These are phyloP conservation scores for Salix dunnii DNA, from an alignment of 345 rosid species.

Conservation along the genomic window DNA sequence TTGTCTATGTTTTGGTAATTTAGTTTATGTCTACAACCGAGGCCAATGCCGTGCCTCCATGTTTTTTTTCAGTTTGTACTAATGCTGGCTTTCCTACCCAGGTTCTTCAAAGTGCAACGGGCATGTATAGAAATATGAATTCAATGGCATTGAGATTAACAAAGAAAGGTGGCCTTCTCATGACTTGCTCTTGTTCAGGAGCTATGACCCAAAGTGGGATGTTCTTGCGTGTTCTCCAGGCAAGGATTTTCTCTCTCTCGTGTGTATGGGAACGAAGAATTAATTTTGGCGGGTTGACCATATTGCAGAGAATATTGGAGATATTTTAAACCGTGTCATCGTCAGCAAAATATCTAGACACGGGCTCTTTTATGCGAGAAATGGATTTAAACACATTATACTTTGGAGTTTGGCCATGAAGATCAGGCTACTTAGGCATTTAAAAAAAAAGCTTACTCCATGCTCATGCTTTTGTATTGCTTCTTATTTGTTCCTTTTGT, in stretches of 20 bases:
- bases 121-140: constrained; percentile 84
- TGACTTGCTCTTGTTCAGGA: constrained; percentile 96
- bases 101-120: constrained; percentile 65
- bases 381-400: background rate
- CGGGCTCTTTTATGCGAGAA: background rate
- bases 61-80: background rate
- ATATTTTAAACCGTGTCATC: background rate
- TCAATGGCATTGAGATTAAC: constrained; percentile 74
- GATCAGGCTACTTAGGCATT: background rate
- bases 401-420: background rate
- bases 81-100: constrained; percentile 15
- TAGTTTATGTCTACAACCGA: background rate
- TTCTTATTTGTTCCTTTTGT: background rate
- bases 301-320: background rate
- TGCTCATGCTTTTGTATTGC: background rate
- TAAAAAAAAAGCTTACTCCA: background rate
- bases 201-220: constrained; percentile 87
- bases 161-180: constrained; percentile 73
- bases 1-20: background rate
- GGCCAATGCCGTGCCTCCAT: background rate
- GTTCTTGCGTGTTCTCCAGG: constrained; percentile 69
- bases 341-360: background rate
- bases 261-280: background rate
- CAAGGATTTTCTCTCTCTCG: constrained; percentile 14
- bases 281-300: background rate